These are phyloP conservation scores for Phalaenopsis hybrid DNA, from an alignment of 116 monocot species.

Conservation along the genomic window DNA sequence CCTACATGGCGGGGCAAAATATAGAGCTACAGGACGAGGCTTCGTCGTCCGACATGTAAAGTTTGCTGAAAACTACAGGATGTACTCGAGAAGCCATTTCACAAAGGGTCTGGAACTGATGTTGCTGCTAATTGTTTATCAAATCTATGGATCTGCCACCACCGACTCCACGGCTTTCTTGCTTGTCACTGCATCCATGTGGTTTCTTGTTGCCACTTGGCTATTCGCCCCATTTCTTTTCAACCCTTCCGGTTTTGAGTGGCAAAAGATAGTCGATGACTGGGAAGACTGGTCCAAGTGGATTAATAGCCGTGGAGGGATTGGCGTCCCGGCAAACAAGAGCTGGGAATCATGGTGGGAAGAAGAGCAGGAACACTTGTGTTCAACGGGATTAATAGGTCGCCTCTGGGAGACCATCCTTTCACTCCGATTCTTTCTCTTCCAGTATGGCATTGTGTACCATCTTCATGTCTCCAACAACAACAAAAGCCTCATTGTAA, in stretches of 20 bases:
- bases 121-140: conserved; percentile 34
- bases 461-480: conserved; percentile 44
- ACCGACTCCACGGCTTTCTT: conserved; percentile 8
- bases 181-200: conserved; percentile 31
- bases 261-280: conserved; percentile 52
- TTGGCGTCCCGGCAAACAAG: conserved; percentile 35
- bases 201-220: conserved; percentile 39
- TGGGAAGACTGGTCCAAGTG: conserved; percentile 46
- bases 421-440: conserved; percentile 33
- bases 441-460: conserved; percentile 40
- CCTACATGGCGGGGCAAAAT: conserved; percentile 41
- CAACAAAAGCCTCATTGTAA: conserved; percentile 47
- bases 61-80: conserved; percentile 42
- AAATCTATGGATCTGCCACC: conserved; percentile 17
- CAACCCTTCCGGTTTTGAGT: conserved; percentile 45
- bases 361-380: conserved; percentile 35
- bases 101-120: conserved; percentile 34
- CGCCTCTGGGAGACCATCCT: conserved; percentile 25
- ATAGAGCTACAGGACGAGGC: conserved; percentile 39
- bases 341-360: conserved; percentile 55
- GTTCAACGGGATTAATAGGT: conserved; percentile 25
- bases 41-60: conserved; percentile 40
- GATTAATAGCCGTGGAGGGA: conserved; percentile 32
- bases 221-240: conserved; percentile 43
- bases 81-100: conserved; percentile 44